Evolutionary conservation across 2,329 filamentous ascomycete species (phyloP), one percentile per base, ranked within the genome.

Genomic region (Ophiostoma tasmaniense): DNA sequence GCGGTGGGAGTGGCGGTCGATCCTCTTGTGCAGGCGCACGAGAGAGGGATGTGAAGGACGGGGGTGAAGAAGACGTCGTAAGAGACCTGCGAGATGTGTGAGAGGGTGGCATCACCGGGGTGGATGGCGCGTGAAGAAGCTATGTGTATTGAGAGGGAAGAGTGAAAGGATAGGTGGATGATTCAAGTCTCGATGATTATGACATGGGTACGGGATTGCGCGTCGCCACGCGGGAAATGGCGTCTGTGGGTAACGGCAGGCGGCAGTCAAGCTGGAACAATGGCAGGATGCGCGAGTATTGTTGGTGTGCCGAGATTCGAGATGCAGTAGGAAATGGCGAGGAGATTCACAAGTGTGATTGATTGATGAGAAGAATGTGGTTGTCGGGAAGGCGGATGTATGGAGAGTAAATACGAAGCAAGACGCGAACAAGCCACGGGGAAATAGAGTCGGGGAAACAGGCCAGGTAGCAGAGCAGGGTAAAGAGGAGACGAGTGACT

Each of bases 21-120:
- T 82, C 83, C 81, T 87, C 85, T 84, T 83, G 85, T 84, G 85
- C 84, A 76, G 79, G 75, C 75, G 85, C 85, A 87, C 83, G 80
- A 85, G 85, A 84, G 83, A 83, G 81, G 78, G 80, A 78, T 76
- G 79, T 78, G 75, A 78, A 77, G 73, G 81, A 79, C 77, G 80
- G 76, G 74, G 77, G 81, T 81, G 78, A 76, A 76, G 83, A 80
- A 81, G 83, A 86, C 85, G 85, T 87, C 76, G 83, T 87, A 76
- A 77, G 76, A 81, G 66, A 68, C 69, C 70, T 71, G 69, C 17
- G 14, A 33, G 62, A 64, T 30, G 30, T 67, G 70, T 69, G 67
- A 68, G 69, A 69, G n/a, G 37, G 14, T 50, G n/a, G 45, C 67
- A 70, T 68, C 33, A 62, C 50, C 61, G 61, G 33, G 20, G 10